A percentile compares a stretch with the other conserved stretches of the same genome.
Conservation (phyloP, 352 stramenopile species). For the Pseudoperonospora humuli region DNA sequence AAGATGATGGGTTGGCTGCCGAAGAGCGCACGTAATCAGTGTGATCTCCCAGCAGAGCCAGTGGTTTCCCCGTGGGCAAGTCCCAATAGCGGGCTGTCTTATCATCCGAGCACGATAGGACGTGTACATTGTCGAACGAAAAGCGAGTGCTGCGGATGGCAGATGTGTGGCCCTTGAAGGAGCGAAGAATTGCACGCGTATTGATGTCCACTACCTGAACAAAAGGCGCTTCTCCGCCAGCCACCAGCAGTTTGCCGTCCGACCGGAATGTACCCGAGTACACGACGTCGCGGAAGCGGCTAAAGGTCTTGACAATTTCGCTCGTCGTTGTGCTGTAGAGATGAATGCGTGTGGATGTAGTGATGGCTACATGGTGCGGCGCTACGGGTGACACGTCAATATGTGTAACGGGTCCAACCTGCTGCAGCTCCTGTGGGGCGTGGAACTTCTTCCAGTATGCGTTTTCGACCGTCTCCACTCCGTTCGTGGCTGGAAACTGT, state of each 20-base stretch:
- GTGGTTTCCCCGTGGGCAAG: conserved; percentile 70
- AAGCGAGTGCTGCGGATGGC: conserved; percentile 77
- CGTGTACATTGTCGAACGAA: conserved; percentile 74
- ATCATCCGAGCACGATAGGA: conserved; percentile 88
- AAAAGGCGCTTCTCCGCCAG: conserved; percentile 60
- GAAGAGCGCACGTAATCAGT: conserved; percentile 85
- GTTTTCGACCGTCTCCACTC: conserved; percentile 72
- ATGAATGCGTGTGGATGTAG: conserved; percentile 81
- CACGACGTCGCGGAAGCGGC: conserved; percentile 80
- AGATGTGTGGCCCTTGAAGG: conserved; percentile 79
- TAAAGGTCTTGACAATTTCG: conserved; percentile 85
- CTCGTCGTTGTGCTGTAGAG: conserved; percentile 79
- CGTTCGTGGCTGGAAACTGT: conserved; percentile 74
- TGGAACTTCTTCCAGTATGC: conserved; percentile 88
- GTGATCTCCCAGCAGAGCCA: conserved; percentile 75
- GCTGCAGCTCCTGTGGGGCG: conserved; percentile 70
- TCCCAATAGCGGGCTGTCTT: conserved; percentile 87
- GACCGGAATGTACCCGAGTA: conserved; percentile 82
- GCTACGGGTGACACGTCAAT: conserved; percentile 75
- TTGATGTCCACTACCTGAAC: conserved; percentile 85
- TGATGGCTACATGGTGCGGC: conserved; percentile 81
- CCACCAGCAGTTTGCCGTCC: conserved; percentile 84
- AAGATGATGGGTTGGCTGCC: conserved; percentile 56
- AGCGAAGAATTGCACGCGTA: conserved; percentile 76
- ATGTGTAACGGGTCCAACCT: conserved; percentile 77